Percentiles rank a stretch among this genome's conserved stretches.
Conservation (phyloP, 148 eudicot genomes). For the Rhododendron simsii region DNA sequence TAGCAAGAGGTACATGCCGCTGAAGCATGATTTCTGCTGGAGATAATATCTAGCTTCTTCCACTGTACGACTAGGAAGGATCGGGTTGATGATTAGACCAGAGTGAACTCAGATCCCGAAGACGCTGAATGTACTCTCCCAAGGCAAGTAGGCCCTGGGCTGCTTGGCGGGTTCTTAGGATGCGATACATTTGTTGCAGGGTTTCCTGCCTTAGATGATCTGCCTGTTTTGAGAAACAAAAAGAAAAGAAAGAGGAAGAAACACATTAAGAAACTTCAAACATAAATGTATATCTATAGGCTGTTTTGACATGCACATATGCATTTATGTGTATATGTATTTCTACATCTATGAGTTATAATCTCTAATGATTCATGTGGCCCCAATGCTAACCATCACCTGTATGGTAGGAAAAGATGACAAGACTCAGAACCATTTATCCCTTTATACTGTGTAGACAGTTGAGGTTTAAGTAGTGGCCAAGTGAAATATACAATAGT, state of each 20-base stretch:
- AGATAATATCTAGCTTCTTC: neutral
- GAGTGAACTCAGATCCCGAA: constrained; percentile 60
- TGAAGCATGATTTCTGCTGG: neutral
- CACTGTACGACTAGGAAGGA: constrained; percentile 24
- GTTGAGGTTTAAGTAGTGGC: neutral
- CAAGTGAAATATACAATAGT: neutral
- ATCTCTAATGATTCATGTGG: neutral
- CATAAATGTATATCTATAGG: neutral
- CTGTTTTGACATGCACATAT: neutral
- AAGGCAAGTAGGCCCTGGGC: constrained; percentile 77
- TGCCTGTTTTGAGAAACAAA: constrained; percentile 46
- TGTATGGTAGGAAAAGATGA: neutral
- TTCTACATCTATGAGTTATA: neutral
- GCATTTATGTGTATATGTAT: neutral
- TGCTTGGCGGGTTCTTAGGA: constrained; percentile 60
- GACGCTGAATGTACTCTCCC: constrained; percentile 83
- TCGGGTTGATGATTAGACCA: constrained; percentile 60
- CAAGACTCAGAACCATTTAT: neutral
- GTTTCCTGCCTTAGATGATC: constrained; percentile 80
- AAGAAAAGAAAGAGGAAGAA: neutral
- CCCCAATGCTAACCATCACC: neutral
- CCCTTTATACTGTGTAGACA: neutral
- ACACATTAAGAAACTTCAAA: neutral
- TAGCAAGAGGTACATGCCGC: neutral
- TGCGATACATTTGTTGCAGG: constrained; percentile 62